Evolutionary conservation across 768 basidiomycete genomes (phyloP), one percentile per base, ranked within the genome.

Genomic region (Ramaria sp.): DNA sequence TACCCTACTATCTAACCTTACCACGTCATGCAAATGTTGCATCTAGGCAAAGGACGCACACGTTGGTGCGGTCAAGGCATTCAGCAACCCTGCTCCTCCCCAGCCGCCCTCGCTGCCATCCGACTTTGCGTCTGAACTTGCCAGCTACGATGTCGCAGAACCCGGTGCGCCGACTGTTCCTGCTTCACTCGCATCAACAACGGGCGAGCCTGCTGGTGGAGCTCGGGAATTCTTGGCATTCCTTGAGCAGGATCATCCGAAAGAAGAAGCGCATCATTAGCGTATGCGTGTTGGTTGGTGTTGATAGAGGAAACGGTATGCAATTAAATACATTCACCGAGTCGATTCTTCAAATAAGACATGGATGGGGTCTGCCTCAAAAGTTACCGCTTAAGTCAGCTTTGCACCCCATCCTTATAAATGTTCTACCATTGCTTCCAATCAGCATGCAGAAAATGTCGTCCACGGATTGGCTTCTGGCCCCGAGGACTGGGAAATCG

Each of bases 11-110:
- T 50, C 27, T 51, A 38, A 45, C 58, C 11, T 17, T 19, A 33
- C 7, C 20, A 7, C 20, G 15, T 38, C 24, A 20, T 52, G 51
- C 13, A 42, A 20, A 39, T 12, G 4, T 53, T 34, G 34, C 39
- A 33, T 20, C 51, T 64, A 98, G 94, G 81, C 86, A 60, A 84
- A 89, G 71, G 89, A 96, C 69, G 92, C 92, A 53, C 90, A 92
- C 69, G 82, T 91, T 64, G 90, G 89, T 56, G 75, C 70, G 57
- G 93, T 98, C 59, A 96, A 95, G 73, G 67, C 79, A 52, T 95
- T 86, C 79, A 68, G 82, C 33, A 70, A 82, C 24, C 95, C 95
- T 0, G 69, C 84, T 15, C 66, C 81, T 24, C 96, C 95, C 52
- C 76, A 82, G 58, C 70, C 82, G 1, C 94, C 95, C 11, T 68